Conservation (phyloP, 2,329 filamentous ascomycete genomes). For the Hymenoscyphus repandus region DNA sequence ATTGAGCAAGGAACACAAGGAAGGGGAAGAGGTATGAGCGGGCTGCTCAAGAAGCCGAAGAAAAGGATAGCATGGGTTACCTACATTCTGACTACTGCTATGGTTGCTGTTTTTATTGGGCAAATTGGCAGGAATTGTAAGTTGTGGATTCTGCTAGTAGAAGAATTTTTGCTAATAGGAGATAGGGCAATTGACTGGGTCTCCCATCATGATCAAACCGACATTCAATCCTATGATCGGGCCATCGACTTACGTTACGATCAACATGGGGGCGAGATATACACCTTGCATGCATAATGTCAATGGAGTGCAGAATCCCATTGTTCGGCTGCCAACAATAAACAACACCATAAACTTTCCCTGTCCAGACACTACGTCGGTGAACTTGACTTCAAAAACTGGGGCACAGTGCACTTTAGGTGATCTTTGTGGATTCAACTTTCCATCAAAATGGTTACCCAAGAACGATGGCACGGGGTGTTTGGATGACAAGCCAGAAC, state of each 20-base stretch:
- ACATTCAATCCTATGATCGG: conserved; percentile 97
- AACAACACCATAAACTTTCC: conserved; percentile 56
- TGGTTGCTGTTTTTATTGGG: conserved; percentile 81
- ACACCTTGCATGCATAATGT: conserved; percentile 92
- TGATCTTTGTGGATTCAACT: conserved; percentile 74
- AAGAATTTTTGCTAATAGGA: conserved; percentile 11
- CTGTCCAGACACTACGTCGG: conserved; percentile 74
- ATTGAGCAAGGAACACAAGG: conserved; percentile 34
- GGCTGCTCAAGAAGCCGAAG: conserved; percentile 35
- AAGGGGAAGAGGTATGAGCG: conserved; percentile 44
- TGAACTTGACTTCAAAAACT: conserved; percentile 25
- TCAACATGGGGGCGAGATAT: conserved; percentile 95
- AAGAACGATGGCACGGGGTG: conserved; percentile 41
- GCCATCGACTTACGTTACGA: conserved; percentile 81
- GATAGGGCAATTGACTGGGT: conserved; percentile 68
- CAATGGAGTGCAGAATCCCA: conserved; percentile 52
- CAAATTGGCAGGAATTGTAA: conserved; percentile 81
- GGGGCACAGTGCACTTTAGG: conserved; percentile 65
- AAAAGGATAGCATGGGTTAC: conserved; percentile 67
- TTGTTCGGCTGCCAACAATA: too few relatives aligned
- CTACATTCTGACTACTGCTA: conserved; percentile 70
- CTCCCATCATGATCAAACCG: conserved; percentile 53
- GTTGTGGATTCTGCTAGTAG: conserved; percentile 26
- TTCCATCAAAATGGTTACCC: conserved; percentile 31
- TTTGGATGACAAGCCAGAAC: conserved; percentile 42